phyloP scores from a whole-genome alignment of 2,329 filamentous ascomycete species.

The Lachnellula subtilissima region DNA sequence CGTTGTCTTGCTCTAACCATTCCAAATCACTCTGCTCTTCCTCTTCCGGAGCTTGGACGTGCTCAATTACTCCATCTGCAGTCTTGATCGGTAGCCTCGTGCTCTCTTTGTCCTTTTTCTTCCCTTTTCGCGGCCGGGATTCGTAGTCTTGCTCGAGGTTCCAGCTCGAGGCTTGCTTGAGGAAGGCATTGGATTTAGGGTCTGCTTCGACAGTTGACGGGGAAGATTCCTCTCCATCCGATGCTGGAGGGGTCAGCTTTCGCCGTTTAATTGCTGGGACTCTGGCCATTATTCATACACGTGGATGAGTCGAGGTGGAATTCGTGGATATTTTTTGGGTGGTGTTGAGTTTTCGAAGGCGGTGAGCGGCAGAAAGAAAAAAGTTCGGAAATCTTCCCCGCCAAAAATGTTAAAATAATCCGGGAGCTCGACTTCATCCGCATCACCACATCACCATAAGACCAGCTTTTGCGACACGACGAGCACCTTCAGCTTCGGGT shows the following conservation, averaged over 20 bases:
- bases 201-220: constrained; percentile 28
- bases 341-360: constrained; percentile 14
- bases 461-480: neutral
- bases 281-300: constrained; percentile 25
- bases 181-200: constrained; percentile 43
- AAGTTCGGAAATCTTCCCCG: constrained; percentile 22
- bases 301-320: neutral
- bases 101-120: constrained; percentile 65
- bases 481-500: neutral
- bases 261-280: constrained; percentile 46
- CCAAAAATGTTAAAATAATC: constrained; percentile 12
- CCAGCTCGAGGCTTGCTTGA: constrained; percentile 75
- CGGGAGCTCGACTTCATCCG: neutral
- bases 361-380: constrained; percentile 24
- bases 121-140: constrained; percentile 66
- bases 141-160: constrained; percentile 92
- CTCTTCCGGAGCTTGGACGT: constrained; percentile 45
- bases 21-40: constrained; percentile 56
- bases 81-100: constrained; percentile 84
- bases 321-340: neutral
- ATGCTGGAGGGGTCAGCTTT: constrained; percentile 50
- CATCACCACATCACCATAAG: neutral
- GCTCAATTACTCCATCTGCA: constrained; percentile 66
- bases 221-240: constrained; percentile 40
- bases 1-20: constrained; percentile 55